Base-by-base conservation (phyloP, 1,139 yeast species). In the Yamadazyma sp. region DNA sequence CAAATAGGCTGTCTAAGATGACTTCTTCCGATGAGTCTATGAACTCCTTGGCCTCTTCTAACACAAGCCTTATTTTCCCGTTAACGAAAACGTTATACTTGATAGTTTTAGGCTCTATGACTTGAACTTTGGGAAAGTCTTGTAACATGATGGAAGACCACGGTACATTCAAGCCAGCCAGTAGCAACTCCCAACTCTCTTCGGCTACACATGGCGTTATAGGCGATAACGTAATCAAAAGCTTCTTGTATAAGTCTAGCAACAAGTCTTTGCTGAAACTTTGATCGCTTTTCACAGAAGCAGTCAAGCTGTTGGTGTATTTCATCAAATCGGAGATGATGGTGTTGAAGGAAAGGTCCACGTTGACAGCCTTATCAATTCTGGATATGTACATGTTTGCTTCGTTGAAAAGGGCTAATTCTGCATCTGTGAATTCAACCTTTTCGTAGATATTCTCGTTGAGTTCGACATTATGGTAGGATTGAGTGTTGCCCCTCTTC, bases 271-370 rank as follows among this genome's bases (percentile, higher is more conserved):
- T 53, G 7, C 59, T 56, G 10, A 64, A 58, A 4, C 52, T 41
- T 7, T 58, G 45, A 1, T 51, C 43, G 27, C 22, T 31, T 41
- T 74, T 73, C 5, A 66, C 29, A 0, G 77, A 73, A 11, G 59
- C 53, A 2, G 61, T 54, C 8, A 89, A 55, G 1, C 70, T 50
- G 49, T 83, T 83, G 1, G 96, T 84, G 39, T 84, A 61, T 53
- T 89, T 92, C 96, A 89, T 92, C 55, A 81, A 84, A 55, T 88
- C 95, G 0, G 97, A 87, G 23, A 92, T 77, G 5, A 88, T 80
- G 0, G 97, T 91, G 59, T 92, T 92, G 56, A 91, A 68, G 0
- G 92, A 73, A 32, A 85, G 62, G 1, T 78, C 74, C 1, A 65
- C 69, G 25, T 73, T 79, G 40, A 87, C 75, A 0, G 96, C 78